These are phyloP conservation scores for Heliamphora pulchella DNA, from an alignment of 179 eudicot genomes.

Conservation along the genomic window DNA sequence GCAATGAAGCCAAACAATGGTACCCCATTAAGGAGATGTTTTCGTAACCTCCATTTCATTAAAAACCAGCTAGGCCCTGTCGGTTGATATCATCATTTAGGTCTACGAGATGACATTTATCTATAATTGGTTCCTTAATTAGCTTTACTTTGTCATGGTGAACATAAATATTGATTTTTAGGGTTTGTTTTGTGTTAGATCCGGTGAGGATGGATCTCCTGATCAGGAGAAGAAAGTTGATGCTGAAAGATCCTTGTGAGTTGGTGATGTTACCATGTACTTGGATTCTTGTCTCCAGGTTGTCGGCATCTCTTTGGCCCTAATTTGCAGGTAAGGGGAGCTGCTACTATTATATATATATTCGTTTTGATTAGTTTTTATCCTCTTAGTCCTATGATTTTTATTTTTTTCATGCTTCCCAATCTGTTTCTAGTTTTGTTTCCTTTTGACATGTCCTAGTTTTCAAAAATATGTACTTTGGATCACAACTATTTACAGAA, in stretches of 20 bases:
- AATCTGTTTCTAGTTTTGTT: neutral
- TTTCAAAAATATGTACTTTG: neutral
- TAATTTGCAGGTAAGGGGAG: neutral
- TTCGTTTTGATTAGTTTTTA: neutral
- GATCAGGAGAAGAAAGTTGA: slow-evolving; percentile 7
- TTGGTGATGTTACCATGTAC: neutral
- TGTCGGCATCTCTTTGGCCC: neutral
- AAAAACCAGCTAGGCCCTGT: too few relatives aligned
- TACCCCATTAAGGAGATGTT: neutral
- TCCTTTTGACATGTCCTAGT: neutral
- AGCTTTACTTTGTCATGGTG: neutral
- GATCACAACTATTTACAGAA: neutral
- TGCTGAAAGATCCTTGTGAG: neutral
- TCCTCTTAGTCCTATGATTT: neutral
- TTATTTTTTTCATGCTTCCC: neutral
- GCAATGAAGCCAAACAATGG: neutral
- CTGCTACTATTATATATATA: neutral
- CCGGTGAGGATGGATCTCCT: slow-evolving; percentile 2
- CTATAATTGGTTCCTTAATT: neutral
- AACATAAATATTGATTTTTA: neutral
- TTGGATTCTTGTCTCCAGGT: neutral
- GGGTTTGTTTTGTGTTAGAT: neutral
- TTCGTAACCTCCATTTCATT: neutral
- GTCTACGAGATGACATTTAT: neutral
- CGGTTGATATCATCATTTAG: neutral